Percentiles rank a stretch among this genome's conserved stretches.
phyloP scores from a whole-genome alignment of 1,284 basidiomycete species.

The Schizophyllum commune region DNA sequence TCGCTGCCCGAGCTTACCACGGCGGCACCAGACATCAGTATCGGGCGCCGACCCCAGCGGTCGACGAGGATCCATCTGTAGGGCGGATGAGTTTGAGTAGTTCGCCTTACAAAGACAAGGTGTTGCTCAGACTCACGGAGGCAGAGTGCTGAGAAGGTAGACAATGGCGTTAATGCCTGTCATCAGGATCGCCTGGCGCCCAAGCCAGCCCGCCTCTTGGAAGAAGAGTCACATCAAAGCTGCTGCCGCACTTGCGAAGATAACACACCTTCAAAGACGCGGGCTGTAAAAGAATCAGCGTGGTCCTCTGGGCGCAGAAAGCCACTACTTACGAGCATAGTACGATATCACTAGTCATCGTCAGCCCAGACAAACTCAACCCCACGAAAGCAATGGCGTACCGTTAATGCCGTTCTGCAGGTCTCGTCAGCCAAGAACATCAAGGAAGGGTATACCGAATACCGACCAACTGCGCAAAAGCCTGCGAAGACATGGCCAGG shows the following conservation, averaged over 20 bases:
- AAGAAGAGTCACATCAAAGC: conserved; percentile 5
- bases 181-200: conserved; percentile 92
- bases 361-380: neutral
- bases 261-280: conserved; percentile 72
- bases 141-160: conserved; percentile 76
- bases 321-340: conserved; percentile 68
- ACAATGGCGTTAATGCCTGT: conserved; percentile 89
- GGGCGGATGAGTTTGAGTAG: neutral
- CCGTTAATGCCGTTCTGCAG: conserved; percentile 84
- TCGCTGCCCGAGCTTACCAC: conserved; percentile 38
- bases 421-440: neutral
- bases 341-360: conserved; percentile 73
- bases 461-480: conserved; percentile 86
- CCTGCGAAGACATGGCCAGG: conserved; percentile 93
- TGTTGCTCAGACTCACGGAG: conserved; percentile 52
- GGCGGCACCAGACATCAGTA: conserved; percentile 82
- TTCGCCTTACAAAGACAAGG: conserved; percentile 49
- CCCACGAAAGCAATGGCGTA: conserved; percentile 20
- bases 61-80: conserved; percentile 84
- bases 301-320: conserved; percentile 9
- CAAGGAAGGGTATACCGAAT: neutral
- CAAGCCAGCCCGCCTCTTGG: conserved; percentile 91
- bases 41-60: conserved; percentile 81
- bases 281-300: conserved; percentile 32
- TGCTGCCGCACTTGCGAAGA: neutral